Evolutionary conservation across 1,284 basidiomycete species (phyloP), one percentile per base, ranked within the genome.

Genomic region (Hymenochaete sp.): DNA sequence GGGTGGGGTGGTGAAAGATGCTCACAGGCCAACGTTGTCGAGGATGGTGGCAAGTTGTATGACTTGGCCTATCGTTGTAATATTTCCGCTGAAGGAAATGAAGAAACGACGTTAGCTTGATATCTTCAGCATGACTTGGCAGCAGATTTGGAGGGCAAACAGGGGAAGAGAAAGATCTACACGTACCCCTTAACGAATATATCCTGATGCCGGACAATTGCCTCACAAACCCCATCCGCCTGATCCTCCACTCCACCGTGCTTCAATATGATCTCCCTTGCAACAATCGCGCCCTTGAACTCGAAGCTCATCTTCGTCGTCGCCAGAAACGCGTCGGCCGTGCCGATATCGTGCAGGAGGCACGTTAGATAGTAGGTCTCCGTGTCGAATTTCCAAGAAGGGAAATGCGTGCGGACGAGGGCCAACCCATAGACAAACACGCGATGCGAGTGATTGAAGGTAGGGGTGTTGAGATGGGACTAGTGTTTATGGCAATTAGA

Each of bases 191-290:
- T 72, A 7, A 73, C 72, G 49, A 74, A 72, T 41, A 77, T 70
- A 54, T 77, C 75, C 55, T 78, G 75, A 59, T 77, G 75, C 39
- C 74, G 60, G 45, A 78, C 67, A 50, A 77, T 75, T 26, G 73
- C 72, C 50, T 78, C 75, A 53, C 70, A 72, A 6, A 78, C 67
- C 42, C 67, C 67, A 52, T 77, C 75, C 26, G 73, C 73, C 53
- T 75, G 72, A 50, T 73, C 69, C 59, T 71, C 67, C 1, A 61
- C 60, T 13, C 71, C 71, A 8, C 67, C 70, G 9, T 61, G 56
- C 24, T 63, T 47, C 21, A 74, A 57, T 38, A 77, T 68, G 33
- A 73, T 59, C 39, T 74, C 72, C 26, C 73, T 64, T 24, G 72
- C 73, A 25, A 75, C 64, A 45, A 77, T 73, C 26, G 67, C 73